Base-by-base conservation (phyloP, 371 early-diverging fungal genomes). In the Funneliformis caledonium region DNA sequence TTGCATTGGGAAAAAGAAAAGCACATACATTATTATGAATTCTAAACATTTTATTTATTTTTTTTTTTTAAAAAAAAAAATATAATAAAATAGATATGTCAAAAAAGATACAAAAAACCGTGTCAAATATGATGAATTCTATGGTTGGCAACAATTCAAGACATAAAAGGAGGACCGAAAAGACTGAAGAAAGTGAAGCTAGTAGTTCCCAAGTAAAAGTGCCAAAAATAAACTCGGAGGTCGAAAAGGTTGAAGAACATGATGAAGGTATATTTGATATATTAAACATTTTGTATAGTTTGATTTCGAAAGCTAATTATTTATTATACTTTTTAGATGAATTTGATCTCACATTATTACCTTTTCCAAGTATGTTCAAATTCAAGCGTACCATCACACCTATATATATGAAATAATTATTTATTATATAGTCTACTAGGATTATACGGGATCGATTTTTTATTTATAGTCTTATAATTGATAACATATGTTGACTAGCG, bases 291-390 rank as follows among this genome's bases (percentile, higher is more conserved):
- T 56, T 56, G 1, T 5, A 56, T 56, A 1, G 7, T 16, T 56
- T 56, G 19, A 19, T 56, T 4, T 19, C 1, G 19, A 19, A 56
- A 31, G 2, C 42, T 72, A 65, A 78, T 45, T 14, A 42, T 26
- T 48, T 31, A 37, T 62, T 43, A 43, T 77, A 26, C 33, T 52
- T 48, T 48, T 78, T 19, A 33, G 62, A 76, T 50, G 81, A 59
- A 12, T 81, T 81, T 70, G 81, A 81, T 81, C 81, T 79, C 4
- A 59, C 68, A 33, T 67, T 81, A 52, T 56, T 81, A 14, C 81
- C 81, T 31, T 59, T 80, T 69, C 81, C 81, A 16, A 42, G 80
- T 72, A 78, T 47, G 64, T 65, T 9, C 16, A 52, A 33, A 80
- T 7, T 45, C 26, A 47, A 19, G 9, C 2, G 2, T 70, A 43